These are phyloP conservation scores for Erysimum pusillum DNA, from an alignment of 441 rosid genomes.

Conservation along the genomic window DNA sequence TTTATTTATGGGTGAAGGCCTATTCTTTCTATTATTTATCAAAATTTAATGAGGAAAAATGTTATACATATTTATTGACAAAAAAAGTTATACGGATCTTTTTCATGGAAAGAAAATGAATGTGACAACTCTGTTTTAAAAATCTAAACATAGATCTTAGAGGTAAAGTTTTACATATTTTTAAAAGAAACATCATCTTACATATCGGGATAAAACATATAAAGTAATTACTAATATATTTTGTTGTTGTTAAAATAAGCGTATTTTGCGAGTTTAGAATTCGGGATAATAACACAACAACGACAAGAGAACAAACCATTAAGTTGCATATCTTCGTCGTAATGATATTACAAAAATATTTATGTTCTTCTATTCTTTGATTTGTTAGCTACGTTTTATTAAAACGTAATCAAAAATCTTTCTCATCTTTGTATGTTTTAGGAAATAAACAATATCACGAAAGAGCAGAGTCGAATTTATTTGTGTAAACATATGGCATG, in stretches of 20 bases:
- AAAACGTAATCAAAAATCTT: not conserved
- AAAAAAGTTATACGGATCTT: not conserved
- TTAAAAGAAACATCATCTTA: not conserved
- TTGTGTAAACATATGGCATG: not conserved
- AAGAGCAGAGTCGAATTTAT: not conserved
- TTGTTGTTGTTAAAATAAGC: too few species aligned
- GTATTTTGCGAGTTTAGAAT: too few species aligned
- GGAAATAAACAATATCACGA: not conserved
- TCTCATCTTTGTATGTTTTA: not conserved
- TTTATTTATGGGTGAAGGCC: not conserved
- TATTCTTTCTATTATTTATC: not conserved
- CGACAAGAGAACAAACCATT: not conserved
- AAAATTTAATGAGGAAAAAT: not conserved
- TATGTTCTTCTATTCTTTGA: not conserved
- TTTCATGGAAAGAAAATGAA: not conserved
- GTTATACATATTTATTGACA: not conserved
- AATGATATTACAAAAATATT: not conserved
- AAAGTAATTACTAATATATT: too few species aligned
- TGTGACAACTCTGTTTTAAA: not conserved
- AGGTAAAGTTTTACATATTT: not conserved
- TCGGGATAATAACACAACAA: not conserved
- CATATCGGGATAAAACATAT: too few species aligned
- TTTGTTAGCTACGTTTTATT: not conserved
- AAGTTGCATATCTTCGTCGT: not conserved
- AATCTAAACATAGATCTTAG: not conserved